Evolutionary conservation across 306 rosid genomes (phyloP), one percentile per base, ranked within the genome.

Genomic region (Canavalia gladiata): DNA sequence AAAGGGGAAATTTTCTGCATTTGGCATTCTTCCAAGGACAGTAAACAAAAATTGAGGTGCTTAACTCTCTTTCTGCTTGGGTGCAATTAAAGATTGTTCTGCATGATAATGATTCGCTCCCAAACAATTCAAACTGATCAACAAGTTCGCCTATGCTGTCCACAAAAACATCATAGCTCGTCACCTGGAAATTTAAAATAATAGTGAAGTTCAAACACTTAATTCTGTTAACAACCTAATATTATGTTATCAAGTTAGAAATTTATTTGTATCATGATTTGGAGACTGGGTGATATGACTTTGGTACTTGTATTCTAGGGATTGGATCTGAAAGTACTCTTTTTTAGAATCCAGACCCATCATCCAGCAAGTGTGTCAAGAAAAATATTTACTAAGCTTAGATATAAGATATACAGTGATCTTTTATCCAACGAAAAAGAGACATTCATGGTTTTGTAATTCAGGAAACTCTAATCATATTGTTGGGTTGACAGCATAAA

Each of bases 101-200:
- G 82, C 95, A 90, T 12, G 97, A 91, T 83, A 91, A 83, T 51
- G 90, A 62, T 73, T 82, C 79, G 55, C 60, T 56, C 62, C 69
- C 75, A 84, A 78, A 73, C 76, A 72, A 75, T 86, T 74, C 85
- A 39, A 52, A 47, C 47, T 75, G 77, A 80, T 90, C 90, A 72
- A 67, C 71, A 78, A 49, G 70, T 74, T 78, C 67, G 0, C 89
- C 89, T 54, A 39, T 62, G 82, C 89, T 92, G 74, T 91, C 97
- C 59, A 95, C 55, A 77, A 93, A 62, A 68, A 93, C 80, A 68
- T 81, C 86, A 82, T 90, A 95, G 84, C 90, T 84, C 47, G 72
- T 81, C 69, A 95, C 92, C 99, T 95, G 90, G 57, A 84, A 84
- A 84, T 37, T 37, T 74, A 79, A 81, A 82, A 81, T 49, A 71